Evolutionary conservation across 306 rosid genomes (phyloP), one percentile per base, ranked within the genome.

Genomic region (Cyamopsis tetragonoloba): DNA sequence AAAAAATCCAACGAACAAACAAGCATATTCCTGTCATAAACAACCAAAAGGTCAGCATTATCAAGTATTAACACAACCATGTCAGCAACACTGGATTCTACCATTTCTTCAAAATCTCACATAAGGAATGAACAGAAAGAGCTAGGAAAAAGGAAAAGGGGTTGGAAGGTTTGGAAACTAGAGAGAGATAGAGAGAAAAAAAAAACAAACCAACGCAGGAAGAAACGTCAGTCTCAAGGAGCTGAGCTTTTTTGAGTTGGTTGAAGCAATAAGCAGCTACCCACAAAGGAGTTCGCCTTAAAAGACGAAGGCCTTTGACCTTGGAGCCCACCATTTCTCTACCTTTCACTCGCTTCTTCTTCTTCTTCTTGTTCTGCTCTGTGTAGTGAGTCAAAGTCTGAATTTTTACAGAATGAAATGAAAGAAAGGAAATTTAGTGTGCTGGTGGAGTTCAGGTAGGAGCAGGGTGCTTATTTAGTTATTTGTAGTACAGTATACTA

Each of bases 191-290:
- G 20, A 14, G 27, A 42, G 9, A 50, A 11, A 19, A n/a, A 20
- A 39, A 63, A 64, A 32, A 79, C 87, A 23, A 54, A 92, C 98
- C 98, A 18, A 89, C 84, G 9, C 76, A 80, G 46, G 87, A 70
- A 20, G 85, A 35, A 79, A 92, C 84, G 80, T 92, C 87, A 39
- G 87, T 78, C 10, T 70, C 75, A 2, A 68, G 50, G 53, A 87
- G 78, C 24, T 86, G 96, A 71, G 87, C 73, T 72, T 72, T 92
- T 76, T 84, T 92, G 24, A 92, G 96, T 72, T 70, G 72, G n/a
- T 84, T 87, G 79, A 82, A 81, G 32, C 68, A 84, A 50, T 68
- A 89, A 43, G 93, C 96, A 1, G 98, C 96, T 30, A 87, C 75
- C 91, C 96, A 79, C 56, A 92, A 62, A 73, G 91, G 80, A 18